A percentile compares a stretch with the other conserved stretches of the same genome.
Conservation (phyloP, 345 rosid genomes). For the Syzygium aqueum region DNA sequence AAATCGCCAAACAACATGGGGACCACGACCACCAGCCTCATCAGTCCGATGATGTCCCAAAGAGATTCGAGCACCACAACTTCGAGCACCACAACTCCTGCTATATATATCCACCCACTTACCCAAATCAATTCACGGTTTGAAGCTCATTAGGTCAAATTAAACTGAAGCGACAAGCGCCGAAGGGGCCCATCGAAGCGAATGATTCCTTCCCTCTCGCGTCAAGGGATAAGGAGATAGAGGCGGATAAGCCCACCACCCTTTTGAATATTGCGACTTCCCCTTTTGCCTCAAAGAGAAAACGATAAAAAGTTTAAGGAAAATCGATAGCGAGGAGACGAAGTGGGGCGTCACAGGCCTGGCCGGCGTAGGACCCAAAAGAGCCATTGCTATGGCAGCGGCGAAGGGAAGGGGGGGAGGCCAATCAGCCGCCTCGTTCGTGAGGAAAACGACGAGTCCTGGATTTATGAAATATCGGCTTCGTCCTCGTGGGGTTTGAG, state of each 20-base stretch:
- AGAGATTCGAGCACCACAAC: not conserved
- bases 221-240: slow-evolving; percentile 35
- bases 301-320: too few relatives aligned
- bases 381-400: not conserved
- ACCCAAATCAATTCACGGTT: not conserved
- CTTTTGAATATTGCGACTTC: not conserved
- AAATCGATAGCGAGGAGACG: not conserved
- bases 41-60: not conserved
- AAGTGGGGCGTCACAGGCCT: not conserved
- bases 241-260: slow-evolving; percentile 3
- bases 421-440: not conserved
- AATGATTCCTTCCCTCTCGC: slow-evolving; percentile 10
- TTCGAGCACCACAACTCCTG: not conserved
- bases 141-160: not conserved
- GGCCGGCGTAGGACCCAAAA: not conserved
- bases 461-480: not conserved
- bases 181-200: slow-evolving; percentile 12
- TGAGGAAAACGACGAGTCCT: not conserved
- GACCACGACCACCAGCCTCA: not conserved
- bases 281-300: not conserved
- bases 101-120: not conserved
- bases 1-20: not conserved
- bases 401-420: not conserved
- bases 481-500: not conserved
- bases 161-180: not conserved